Evolutionary conservation across 805 yeast genomes (phyloP).

Genomic region (Saccharomycopsis babjevae): DNA sequence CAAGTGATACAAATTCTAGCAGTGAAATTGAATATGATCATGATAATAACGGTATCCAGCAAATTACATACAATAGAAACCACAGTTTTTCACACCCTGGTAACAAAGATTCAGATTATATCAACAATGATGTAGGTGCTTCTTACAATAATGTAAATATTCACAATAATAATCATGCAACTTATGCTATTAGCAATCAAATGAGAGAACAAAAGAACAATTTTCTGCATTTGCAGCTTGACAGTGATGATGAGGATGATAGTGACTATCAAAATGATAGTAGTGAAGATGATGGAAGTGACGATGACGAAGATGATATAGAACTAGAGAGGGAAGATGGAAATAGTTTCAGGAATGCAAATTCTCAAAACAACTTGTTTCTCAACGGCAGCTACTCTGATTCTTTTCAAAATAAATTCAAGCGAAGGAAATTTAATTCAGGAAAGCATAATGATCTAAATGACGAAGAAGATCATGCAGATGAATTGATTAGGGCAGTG

Average conservation of each 20-base stretch:
- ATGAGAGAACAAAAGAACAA: neutral
- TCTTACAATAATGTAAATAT: constrained; percentile 17
- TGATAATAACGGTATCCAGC: constrained; percentile 17
- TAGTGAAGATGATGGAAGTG: neutral
- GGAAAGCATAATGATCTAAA: neutral
- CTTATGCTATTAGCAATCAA: neutral
- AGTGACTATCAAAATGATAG: constrained; percentile 2
- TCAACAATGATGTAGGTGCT: constrained; percentile 19
- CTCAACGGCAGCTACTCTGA: neutral
- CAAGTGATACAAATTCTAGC: constrained; percentile 3
- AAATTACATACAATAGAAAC: constrained; percentile 12
- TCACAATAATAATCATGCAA: constrained; percentile 4
- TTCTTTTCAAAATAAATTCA: neutral
- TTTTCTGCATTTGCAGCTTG: neutral
- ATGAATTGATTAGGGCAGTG: neutral
- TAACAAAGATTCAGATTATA: constrained; percentile 18
- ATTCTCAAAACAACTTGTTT: neutral
- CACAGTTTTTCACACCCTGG: constrained; percentile 16
- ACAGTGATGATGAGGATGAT: constrained; percentile 8
- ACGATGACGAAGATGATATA: neutral
- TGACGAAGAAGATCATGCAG: neutral
- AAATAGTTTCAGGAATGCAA: neutral
- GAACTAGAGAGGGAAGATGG: neutral
- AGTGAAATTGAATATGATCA: constrained; percentile 13
- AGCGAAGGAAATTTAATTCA: neutral